Evolutionary conservation across 2,329 filamentous ascomycete species (phyloP).

Genomic region (Aspergillus texensis): DNA sequence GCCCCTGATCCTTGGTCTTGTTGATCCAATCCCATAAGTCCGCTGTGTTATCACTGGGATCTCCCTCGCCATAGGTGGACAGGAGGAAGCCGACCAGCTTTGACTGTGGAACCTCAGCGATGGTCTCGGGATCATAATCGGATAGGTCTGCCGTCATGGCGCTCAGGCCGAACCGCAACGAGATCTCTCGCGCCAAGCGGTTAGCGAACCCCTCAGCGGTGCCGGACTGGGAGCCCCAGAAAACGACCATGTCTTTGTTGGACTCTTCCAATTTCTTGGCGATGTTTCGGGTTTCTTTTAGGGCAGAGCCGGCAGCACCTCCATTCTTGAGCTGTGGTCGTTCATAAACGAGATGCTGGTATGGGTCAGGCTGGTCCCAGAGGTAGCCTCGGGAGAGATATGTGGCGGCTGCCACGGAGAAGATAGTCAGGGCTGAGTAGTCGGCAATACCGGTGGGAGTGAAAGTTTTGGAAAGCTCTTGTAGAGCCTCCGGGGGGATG

Average conservation of each 20-base stretch:
- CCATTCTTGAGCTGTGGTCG: conserved; percentile 49
- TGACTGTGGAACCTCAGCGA: conserved; percentile 77
- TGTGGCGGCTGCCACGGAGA: conserved; percentile 39
- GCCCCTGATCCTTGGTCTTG: conserved; percentile 66
- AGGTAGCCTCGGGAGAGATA: conserved; percentile 48
- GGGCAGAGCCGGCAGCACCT: conserved; percentile 14
- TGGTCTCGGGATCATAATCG: conserved; percentile 88
- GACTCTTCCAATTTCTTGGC: conserved; percentile 47
- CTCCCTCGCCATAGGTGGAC: conserved; percentile 92
- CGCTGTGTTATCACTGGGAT: conserved; percentile 92
- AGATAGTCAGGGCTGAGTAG: conserved; percentile 38
- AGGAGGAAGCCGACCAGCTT: conserved; percentile 89
- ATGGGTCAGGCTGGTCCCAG: conserved; percentile 56
- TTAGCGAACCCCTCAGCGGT: conserved; percentile 94
- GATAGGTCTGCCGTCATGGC: conserved; percentile 93
- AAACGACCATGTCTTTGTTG: conserved; percentile 75
- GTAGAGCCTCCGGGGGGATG: conserved; percentile 22
- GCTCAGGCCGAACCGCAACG: conserved; percentile 86
- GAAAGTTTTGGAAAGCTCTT: conserved; percentile 21
- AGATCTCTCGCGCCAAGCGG: conserved; percentile 85
- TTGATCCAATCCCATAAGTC: conserved; percentile 89
- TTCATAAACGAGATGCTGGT: conserved; percentile 53
- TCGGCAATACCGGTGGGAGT: conserved; percentile 34
- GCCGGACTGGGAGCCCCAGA: conserved; percentile 94
- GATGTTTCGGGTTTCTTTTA: conserved; percentile 51